Base-by-base conservation (phyloP, 768 basidiomycete genomes). In the Amanita molliuscula region DNA sequence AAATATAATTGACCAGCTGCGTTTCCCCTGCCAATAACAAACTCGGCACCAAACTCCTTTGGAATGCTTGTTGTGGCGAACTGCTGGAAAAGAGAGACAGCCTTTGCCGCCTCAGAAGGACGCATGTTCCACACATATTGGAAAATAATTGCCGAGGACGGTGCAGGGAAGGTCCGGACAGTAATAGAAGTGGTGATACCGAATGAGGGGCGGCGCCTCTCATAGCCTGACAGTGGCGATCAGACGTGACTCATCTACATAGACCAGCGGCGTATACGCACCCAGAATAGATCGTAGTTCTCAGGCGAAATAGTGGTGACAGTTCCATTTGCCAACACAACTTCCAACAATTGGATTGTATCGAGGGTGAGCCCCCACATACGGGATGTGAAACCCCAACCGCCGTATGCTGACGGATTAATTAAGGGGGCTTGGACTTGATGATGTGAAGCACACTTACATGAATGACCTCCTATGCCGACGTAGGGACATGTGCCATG, bases 401-500 rank as follows among this genome's bases (percentile, higher is more conserved):
- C 68, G 4, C 68, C 63, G 46, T 58, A 64, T 0, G 47, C 61
- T 64, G 9, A 4, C 4, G 11, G 23, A 23, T 18, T 8, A 1
- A 20, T 29, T 13, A 26, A 16, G 2, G 10, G 31, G 10, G 11
- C n/a, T n/a, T 13, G 7, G n/a, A 9, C n/a, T n/a, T 23, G 3
- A 20, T 0, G 10, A 29, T 21, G 1, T 16, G 15, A 44, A 21
- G 41, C 2, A 15, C 11, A 25, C 49, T 38, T 37, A 64, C 74
- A 64, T 46, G 73, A 64, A 58, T 77, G 76, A 5, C 76, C 76
- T n/a, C 78, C 77, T 44, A 75, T 73, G 1, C 76, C 78, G 16
- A 76, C 69, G 45, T 71, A 69, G 2, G 74, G 66, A 54, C 78
- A 80, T 2, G 71, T 73, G 0, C 79, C 78, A 54, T 79, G 78